A percentile compares a stretch with the other conserved stretches of the same genome.
phyloP scores from a whole-genome alignment of 2,329 filamentous ascomycete species.

The Aciculosporium take region DNA sequence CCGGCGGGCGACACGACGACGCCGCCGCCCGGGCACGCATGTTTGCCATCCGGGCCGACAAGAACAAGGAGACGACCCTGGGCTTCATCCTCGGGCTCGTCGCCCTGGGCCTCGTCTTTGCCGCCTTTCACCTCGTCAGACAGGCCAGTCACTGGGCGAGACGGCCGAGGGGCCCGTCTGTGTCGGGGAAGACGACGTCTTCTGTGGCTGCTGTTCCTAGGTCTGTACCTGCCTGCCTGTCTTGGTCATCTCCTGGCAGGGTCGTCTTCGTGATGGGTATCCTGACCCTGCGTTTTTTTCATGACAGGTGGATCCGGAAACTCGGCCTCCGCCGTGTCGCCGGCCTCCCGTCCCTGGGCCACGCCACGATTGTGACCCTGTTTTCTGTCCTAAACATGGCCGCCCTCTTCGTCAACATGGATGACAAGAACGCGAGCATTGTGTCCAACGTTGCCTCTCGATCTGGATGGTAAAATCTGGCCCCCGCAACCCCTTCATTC shows the following conservation, averaged over 20 bases:
- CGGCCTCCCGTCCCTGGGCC: slow-evolving; percentile 19
- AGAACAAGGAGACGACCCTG: slow-evolving; percentile 5
- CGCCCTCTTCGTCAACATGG: slow-evolving; percentile 19
- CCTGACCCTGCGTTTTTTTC: not conserved
- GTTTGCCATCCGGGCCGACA: slow-evolving; percentile 1
- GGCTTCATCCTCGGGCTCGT: slow-evolving; percentile 5
- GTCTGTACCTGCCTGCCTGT: not conserved
- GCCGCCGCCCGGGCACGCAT: not conserved
- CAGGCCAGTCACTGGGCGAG: not conserved
- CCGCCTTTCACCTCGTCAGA: slow-evolving; percentile 4
- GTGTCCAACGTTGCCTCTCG: slow-evolving; percentile 23
- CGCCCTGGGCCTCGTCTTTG: slow-evolving; percentile 4
- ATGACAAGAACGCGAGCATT: slow-evolving; percentile 16
- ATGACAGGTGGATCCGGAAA: slow-evolving; percentile 15
- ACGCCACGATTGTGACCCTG: slow-evolving; percentile 14
- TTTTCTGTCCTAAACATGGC: slow-evolving; percentile 22
- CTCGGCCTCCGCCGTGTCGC: slow-evolving; percentile 14
- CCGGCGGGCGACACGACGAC: not conserved
- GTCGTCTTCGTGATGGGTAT: not conserved
- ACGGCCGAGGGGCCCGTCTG: not conserved
- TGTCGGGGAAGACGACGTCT: not conserved
- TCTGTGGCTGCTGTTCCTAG: not conserved
- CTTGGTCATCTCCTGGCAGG: not conserved
- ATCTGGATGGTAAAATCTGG: slow-evolving; percentile 24
- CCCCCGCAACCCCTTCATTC: too few relatives aligned